A percentile compares a stretch with the other conserved stretches of the same genome.
Conservation (phyloP, 768 basidiomycete genomes). For the Pleurotus sapidus region DNA sequence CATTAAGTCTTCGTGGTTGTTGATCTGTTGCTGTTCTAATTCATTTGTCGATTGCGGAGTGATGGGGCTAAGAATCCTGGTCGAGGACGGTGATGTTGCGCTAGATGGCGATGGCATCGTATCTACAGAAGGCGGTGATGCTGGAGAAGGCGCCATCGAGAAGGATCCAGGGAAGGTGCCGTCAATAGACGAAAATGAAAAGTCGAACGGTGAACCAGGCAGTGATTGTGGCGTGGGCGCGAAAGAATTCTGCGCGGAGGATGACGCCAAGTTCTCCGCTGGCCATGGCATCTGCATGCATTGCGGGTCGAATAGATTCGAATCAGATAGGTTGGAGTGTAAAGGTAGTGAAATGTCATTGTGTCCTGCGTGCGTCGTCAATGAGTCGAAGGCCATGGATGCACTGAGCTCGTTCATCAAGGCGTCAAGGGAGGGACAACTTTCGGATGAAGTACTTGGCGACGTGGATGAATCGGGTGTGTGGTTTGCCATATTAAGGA, state of each 20-base stretch:
- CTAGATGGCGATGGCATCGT: neutral
- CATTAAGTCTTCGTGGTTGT: neutral
- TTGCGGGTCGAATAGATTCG: neutral
- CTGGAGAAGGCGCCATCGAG: neutral
- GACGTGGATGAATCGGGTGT: neutral
- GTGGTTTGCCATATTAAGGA: neutral
- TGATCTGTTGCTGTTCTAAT: neutral
- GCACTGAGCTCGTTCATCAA: conserved; percentile 2
- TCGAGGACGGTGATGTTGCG: neutral
- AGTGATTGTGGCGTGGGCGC: neutral
- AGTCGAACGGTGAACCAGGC: neutral
- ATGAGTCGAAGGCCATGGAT: neutral
- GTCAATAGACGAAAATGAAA: neutral
- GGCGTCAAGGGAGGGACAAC: neutral
- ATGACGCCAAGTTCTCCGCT: neutral
- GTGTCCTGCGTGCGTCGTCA: neutral
- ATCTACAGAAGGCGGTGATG: neutral
- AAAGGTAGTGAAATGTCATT: neutral
- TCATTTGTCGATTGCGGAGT: neutral
- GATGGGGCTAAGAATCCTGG: neutral
- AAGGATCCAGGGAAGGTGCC: neutral
- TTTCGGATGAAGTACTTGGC: neutral
- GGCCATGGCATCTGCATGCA: conserved; percentile 3
- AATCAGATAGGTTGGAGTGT: neutral
- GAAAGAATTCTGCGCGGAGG: neutral